Evolutionary conservation across 306 rosid genomes (phyloP).

Genomic region (Acmispon strigosus): DNA sequence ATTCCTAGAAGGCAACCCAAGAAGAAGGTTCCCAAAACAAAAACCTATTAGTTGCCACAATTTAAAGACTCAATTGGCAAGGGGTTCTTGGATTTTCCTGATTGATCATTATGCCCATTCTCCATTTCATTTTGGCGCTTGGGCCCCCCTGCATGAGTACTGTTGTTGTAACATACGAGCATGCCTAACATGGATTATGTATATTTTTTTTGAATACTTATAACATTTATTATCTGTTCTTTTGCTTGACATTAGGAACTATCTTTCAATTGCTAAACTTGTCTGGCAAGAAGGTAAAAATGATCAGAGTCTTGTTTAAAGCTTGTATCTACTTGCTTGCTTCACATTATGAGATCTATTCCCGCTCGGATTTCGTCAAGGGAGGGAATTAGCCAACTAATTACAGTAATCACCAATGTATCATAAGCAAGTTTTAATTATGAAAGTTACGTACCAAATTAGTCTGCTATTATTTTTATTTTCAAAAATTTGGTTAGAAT

Average conservation of each 20-base stretch:
- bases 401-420: neutral
- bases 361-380: neutral
- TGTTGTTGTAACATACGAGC: slow-evolving; percentile 12
- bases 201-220: neutral
- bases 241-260: slow-evolving; percentile 20
- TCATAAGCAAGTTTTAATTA: no score
- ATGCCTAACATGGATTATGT: slow-evolving; percentile 5
- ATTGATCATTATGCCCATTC: slow-evolving; percentile 10
- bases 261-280: slow-evolving; percentile 18
- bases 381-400: neutral
- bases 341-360: neutral
- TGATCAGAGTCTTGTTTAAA: neutral
- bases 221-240: slow-evolving; percentile 3
- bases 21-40: slow-evolving; percentile 53
- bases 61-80: neutral
- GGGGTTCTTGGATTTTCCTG: slow-evolving; percentile 11
- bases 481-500: no score
- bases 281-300: neutral
- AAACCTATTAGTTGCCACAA: slow-evolving; percentile 32
- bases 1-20: slow-evolving; percentile 44
- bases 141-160: neutral
- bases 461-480: no score
- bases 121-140: slow-evolving; percentile 6
- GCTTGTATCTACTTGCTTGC: neutral
- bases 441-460: no score